Conservation (phyloP, 495 filamentous ascomycete genomes). For the Parathielavia appendiculata region DNA sequence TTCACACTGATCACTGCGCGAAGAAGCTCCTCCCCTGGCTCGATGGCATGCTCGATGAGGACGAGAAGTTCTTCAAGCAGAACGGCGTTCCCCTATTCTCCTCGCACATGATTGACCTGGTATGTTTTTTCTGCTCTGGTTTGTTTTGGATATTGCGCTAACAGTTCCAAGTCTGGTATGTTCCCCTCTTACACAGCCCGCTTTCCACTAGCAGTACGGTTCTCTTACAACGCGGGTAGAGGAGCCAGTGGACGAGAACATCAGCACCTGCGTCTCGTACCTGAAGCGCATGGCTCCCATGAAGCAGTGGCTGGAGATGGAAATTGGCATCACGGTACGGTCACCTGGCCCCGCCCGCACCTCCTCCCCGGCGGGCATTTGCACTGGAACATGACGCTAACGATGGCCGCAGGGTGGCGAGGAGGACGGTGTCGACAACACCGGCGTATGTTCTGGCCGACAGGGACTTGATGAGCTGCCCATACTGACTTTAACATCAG, state of each 20-base stretch:
- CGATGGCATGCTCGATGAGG: constrained; percentile 88
- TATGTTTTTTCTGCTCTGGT: constrained; percentile 2
- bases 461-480: no score
- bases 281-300: constrained; percentile 84
- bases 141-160: neutral
- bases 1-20: constrained; percentile 70
- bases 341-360: neutral
- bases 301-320: constrained; percentile 99
- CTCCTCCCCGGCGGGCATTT: neutral
- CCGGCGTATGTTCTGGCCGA: constrained; percentile 34
- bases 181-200: neutral
- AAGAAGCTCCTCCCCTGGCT: constrained; percentile 88
- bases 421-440: constrained; percentile 89
- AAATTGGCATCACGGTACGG: constrained; percentile 40
- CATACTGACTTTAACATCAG: constrained; percentile 1
- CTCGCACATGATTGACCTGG: constrained; percentile 94
- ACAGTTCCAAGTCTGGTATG: constrained; percentile 23
- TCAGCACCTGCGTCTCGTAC: constrained; percentile 83
- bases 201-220: neutral
- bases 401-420: constrained; percentile 57
- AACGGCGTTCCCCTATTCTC: constrained; percentile 91
- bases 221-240: constrained; percentile 47
- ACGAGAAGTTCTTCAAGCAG: constrained; percentile 89
- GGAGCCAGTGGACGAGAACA: constrained; percentile 84
- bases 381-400: neutral